phyloP scores from a whole-genome alignment of 805 yeast genomes.

The Starmerella bacillaris region DNA sequence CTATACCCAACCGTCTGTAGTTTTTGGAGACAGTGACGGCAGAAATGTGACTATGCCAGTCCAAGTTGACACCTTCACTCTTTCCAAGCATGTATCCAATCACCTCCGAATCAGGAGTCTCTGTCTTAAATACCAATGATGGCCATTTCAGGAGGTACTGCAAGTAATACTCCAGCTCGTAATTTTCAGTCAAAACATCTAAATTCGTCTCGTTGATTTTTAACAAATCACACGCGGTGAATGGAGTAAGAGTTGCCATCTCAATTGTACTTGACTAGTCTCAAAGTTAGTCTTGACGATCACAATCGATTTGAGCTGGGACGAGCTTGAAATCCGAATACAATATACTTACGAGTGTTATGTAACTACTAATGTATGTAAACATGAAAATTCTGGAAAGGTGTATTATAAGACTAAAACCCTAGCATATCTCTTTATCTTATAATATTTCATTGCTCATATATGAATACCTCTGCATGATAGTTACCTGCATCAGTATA shows the following conservation, averaged over 20 bases:
- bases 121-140: conserved; percentile 62
- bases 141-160: conserved; percentile 82
- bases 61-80: conserved; percentile 66
- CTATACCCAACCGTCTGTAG: conserved; percentile 72
- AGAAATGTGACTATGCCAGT: conserved; percentile 94
- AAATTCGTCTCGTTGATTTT: conserved; percentile 56
- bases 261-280: too few relatives aligned
- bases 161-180: conserved; percentile 63
- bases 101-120: conserved; percentile 23
- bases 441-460: too few relatives aligned
- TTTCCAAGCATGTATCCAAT: conserved; percentile 67
- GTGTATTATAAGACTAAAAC: too few relatives aligned
- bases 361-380: too few relatives aligned
- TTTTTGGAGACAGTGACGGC: conserved; percentile 80
- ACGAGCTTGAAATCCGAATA: too few relatives aligned
- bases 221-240: conserved; percentile 71
- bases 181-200: conserved; percentile 84
- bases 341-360: too few relatives aligned
- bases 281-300: too few relatives aligned
- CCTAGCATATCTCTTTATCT: too few relatives aligned
- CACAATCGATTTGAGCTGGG: too few relatives aligned
- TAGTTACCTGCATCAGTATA: too few relatives aligned
- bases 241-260: conserved; percentile 82
- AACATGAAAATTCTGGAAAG: too few relatives aligned
- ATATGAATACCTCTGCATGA: too few relatives aligned